These are phyloP conservation scores for Mariannaea elegans DNA, from an alignment of 2,329 filamentous ascomycete genomes.

Conservation along the genomic window DNA sequence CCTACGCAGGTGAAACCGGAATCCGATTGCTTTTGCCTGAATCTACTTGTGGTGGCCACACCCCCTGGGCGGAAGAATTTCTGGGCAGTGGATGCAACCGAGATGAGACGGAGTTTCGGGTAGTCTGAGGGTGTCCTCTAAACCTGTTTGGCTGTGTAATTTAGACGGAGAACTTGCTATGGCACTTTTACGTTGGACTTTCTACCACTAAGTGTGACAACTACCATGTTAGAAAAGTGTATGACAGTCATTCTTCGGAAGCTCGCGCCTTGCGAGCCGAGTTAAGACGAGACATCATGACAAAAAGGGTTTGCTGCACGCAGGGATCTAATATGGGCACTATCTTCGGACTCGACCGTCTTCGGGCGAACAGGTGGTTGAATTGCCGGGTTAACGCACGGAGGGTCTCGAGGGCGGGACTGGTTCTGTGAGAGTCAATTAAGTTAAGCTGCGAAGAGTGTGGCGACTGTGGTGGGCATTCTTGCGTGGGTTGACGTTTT, in stretches of 20 bases:
- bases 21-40: slow-evolving; percentile 6
- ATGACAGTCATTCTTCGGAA: too few relatives aligned
- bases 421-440: not conserved
- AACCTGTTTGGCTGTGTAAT: not conserved
- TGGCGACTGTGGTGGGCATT: not conserved
- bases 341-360: not conserved
- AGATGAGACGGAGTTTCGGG: slow-evolving; percentile 31
- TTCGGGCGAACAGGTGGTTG: slow-evolving; percentile 11
- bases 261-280: not conserved
- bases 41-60: not conserved
- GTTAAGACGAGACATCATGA: not conserved
- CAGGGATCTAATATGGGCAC: slow-evolving; percentile 14
- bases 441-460: slow-evolving; percentile 1
- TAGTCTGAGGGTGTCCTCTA: slow-evolving; percentile 8
- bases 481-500: slow-evolving; percentile 9
- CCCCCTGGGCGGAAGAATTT: slow-evolving; percentile 21
- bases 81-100: slow-evolving; percentile 22
- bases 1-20: slow-evolving; percentile 22
- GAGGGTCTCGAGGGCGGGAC: slow-evolving; percentile 8
- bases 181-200: too few relatives aligned
- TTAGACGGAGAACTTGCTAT: not conserved
- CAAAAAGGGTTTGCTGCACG: not conserved
- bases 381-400: not conserved
- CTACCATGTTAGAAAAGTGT: too few relatives aligned
- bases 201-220: too few relatives aligned